Evolutionary conservation across 2,329 filamentous ascomycete species (phyloP).

Genomic region (Aphanoascus verrucosus): DNA sequence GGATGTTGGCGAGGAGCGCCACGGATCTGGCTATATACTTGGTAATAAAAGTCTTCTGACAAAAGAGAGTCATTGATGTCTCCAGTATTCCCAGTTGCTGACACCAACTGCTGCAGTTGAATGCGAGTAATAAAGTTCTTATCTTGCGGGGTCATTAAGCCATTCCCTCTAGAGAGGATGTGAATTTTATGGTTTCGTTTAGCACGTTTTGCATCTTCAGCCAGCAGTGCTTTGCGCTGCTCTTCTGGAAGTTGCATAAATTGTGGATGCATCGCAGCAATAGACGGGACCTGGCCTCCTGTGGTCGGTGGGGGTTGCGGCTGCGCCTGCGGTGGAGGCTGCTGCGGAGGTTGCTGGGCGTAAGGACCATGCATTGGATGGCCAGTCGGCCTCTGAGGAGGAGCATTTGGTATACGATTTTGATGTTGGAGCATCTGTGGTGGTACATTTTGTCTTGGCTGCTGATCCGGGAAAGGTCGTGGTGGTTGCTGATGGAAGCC

Average conservation of each 20-base stretch:
- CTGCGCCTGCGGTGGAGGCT: slow-evolving; percentile 16
- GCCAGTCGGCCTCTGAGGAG: slow-evolving; percentile 29
- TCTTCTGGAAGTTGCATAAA: slow-evolving; percentile 69
- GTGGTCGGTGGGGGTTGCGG: slow-evolving; percentile 29
- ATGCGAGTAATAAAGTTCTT: slow-evolving; percentile 99
- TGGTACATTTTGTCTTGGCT: slow-evolving; percentile 43
- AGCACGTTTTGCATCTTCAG: slow-evolving; percentile 85
- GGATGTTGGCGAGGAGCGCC: slow-evolving; percentile 83
- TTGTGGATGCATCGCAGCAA: slow-evolving; percentile 60
- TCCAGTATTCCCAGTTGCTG: slow-evolving; percentile 76
- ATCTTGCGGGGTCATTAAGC: slow-evolving; percentile 96
- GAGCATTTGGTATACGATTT: slow-evolving; percentile 47
- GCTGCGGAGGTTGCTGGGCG: slow-evolving; percentile 29
- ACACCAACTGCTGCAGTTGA: slow-evolving; percentile 88
- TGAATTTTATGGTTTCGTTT: slow-evolving; percentile 99
- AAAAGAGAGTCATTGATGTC: slow-evolving; percentile 73
- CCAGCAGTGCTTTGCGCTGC: slow-evolving; percentile 70
- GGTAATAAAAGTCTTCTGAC: slow-evolving; percentile 94
- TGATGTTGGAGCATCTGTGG: slow-evolving; percentile 73
- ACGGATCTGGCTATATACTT: slow-evolving; percentile 90
- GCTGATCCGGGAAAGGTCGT: slow-evolving; percentile 33
- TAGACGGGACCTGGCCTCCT: slow-evolving; percentile 41
- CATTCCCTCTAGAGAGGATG: slow-evolving; percentile 83
- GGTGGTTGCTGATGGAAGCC: slow-evolving; percentile 29
- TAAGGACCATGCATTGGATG: slow-evolving; percentile 30